Evolutionary conservation across 1,284 basidiomycete species (phyloP).

Genomic region (Moesziomyces antarcticus): DNA sequence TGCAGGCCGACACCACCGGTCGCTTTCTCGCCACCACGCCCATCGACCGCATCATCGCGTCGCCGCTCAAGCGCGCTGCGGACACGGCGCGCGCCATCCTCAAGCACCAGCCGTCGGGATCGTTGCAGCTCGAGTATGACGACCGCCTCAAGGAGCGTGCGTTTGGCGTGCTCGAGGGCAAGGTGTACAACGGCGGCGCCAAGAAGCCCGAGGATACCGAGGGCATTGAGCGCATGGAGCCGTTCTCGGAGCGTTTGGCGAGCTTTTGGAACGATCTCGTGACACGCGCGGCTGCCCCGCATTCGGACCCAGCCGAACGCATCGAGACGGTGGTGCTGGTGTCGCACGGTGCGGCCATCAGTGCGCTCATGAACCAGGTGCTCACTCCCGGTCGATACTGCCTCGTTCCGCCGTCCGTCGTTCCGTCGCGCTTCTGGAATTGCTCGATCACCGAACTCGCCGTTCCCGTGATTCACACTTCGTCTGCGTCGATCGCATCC

Average conservation of each 20-base stretch:
- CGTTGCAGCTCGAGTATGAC: conserved; percentile 37
- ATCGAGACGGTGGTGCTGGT: conserved; percentile 57
- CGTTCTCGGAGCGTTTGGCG: conserved; percentile 46
- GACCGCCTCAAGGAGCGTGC: conserved; percentile 58
- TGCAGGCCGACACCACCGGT: conserved; percentile 57
- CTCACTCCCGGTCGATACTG: conserved; percentile 47
- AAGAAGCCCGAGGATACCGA: conserved; percentile 55
- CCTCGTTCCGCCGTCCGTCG: conserved; percentile 16
- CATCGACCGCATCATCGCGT: conserved; percentile 59
- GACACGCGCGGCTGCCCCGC: background rate
- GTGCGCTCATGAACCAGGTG: conserved; percentile 57
- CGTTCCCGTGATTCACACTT: conserved; percentile 28
- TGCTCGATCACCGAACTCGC: conserved; percentile 63
- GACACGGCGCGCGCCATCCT: conserved; percentile 42
- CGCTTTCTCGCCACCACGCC: conserved; percentile 36
- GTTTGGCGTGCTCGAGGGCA: conserved; percentile 62
- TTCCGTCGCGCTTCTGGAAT: conserved; percentile 61
- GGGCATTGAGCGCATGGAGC: conserved; percentile 55
- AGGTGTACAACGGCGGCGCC: conserved; percentile 45
- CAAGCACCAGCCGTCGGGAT: conserved; percentile 1
- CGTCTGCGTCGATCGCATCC: background rate
- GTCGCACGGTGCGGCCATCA: conserved; percentile 61
- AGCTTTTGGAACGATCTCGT: conserved; percentile 59
- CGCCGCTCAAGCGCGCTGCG: conserved; percentile 54
- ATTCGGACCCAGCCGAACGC: background rate